Evolutionary conservation across 108 stramenopile species (phyloP).

Genomic region (Phaeodactylum tricornutum): DNA sequence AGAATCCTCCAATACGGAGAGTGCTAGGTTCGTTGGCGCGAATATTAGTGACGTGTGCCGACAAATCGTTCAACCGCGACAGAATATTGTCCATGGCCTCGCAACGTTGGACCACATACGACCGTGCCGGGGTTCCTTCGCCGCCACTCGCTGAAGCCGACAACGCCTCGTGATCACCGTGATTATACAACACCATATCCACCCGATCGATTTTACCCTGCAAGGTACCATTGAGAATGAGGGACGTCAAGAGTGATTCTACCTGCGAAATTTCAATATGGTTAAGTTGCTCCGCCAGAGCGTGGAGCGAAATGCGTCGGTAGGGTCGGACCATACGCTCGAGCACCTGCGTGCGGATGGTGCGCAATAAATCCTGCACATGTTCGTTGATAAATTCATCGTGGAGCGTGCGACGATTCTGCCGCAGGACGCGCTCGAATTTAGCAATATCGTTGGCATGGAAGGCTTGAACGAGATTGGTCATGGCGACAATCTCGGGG

Average conservation of each 20-base stretch:
- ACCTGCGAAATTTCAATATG: conserved; percentile 76
- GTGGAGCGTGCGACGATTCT: conserved; percentile 50
- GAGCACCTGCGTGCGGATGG: conserved; percentile 87
- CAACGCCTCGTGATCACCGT: too few relatives aligned
- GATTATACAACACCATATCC: too few relatives aligned
- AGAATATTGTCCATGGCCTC: too few relatives aligned
- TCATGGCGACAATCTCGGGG: conserved; percentile 92
- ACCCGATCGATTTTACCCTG: conserved; percentile 73
- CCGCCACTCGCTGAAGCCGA: too few relatives aligned
- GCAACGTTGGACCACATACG: too few relatives aligned
- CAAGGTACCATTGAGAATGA: conserved; percentile 82
- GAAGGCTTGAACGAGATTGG: conserved; percentile 82
- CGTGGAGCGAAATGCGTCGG: conserved; percentile 65
- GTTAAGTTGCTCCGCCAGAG: conserved; percentile 77
- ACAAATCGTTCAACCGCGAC: too few relatives aligned
- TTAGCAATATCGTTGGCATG: conserved; percentile 71
- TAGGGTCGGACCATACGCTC: conserved; percentile 78
- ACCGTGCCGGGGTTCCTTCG: too few relatives aligned
- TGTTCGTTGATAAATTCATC: conserved; percentile 88
- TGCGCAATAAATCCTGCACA: conserved; percentile 79
- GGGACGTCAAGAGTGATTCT: conserved; percentile 72
- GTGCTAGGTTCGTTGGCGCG: background rate
- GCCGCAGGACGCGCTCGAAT: conserved; percentile 78
- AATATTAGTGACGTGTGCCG: too few relatives aligned
- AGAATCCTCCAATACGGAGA: too few relatives aligned